phyloP scores from a whole-genome alignment of 2,329 filamentous ascomycete species.

The Aspergillus pseudoterreus region DNA sequence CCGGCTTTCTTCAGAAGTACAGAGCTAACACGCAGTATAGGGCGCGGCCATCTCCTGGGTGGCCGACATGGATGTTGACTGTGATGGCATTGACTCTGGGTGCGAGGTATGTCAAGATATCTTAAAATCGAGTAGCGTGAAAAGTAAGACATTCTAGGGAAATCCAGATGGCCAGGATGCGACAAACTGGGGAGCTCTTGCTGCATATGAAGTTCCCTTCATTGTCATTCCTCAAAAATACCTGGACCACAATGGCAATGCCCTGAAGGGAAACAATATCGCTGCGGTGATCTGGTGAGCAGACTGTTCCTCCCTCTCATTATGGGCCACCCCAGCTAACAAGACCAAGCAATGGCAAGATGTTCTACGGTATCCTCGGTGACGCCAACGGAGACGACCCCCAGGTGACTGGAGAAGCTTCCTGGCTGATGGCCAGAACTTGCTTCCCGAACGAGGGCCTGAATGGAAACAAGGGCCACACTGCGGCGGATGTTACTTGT shows the following conservation, averaged over 20 bases:
- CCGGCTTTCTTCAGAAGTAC: too few relatives aligned
- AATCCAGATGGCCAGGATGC: constrained; percentile 24
- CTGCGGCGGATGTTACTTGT: constrained; percentile 28
- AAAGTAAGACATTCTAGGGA: constrained; percentile 14
- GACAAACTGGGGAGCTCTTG: constrained; percentile 28
- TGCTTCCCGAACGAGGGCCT: constrained; percentile 29
- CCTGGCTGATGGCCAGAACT: constrained; percentile 31
- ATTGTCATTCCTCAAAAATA: constrained; percentile 31
- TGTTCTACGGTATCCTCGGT: constrained; percentile 33
- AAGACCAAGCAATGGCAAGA: constrained; percentile 24
- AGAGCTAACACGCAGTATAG: constrained; percentile 8
- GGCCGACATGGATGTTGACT: constrained; percentile 34
- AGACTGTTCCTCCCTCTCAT: rapidly evolving
- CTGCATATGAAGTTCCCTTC: constrained; percentile 31
- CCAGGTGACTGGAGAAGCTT: constrained; percentile 30
- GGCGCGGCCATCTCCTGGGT: constrained; percentile 26
- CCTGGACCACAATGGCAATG: constrained; percentile 12
- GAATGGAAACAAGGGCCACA: constrained; percentile 25
- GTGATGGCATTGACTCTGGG: constrained; percentile 26
- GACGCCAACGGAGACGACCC: constrained; percentile 27
- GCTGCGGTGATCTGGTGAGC: constrained; percentile 28
- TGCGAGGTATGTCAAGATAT: constrained; percentile 17
- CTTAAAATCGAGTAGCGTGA: background rate
- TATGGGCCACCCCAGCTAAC: background rate
- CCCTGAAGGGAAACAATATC: constrained; percentile 24